Evolutionary conservation across 805 yeast genomes (phyloP).

Genomic region (Kuraishia capsulata): DNA sequence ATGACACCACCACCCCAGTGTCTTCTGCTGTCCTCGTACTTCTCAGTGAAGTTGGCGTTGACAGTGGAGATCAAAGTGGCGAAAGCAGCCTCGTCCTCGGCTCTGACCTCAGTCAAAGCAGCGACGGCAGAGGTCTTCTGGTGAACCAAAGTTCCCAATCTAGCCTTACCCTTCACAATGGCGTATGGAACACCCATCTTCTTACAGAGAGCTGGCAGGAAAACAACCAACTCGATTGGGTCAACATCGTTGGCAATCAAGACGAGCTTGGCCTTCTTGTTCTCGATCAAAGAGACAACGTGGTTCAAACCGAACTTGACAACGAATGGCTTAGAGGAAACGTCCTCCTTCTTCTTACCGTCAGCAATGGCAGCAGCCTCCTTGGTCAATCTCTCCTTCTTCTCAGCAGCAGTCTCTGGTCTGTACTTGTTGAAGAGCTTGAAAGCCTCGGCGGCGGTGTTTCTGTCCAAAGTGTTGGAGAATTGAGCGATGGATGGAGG

Average conservation of each 20-base stretch:
- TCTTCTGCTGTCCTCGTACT: constrained; percentile 93
- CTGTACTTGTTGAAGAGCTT: constrained; percentile 98
- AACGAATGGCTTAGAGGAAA: constrained; percentile 91
- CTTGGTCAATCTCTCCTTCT: constrained; percentile 97
- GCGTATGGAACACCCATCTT: constrained; percentile 99
- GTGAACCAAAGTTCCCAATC: constrained; percentile 96
- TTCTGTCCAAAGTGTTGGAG: constrained; percentile 94
- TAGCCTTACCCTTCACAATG: constrained; percentile 95
- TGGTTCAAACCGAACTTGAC: constrained; percentile 99
- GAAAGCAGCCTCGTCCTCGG: constrained; percentile 92
- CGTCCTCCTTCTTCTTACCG: constrained; percentile 96
- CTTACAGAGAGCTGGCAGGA: constrained; percentile 97
- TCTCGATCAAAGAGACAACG: constrained; percentile 93
- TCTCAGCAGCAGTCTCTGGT: constrained; percentile 95
- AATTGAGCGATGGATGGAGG: constrained; percentile 98
- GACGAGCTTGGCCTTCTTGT: constrained; percentile 97
- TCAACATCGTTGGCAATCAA: constrained; percentile 98
- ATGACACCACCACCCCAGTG: constrained; percentile 99
- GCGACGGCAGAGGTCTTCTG: constrained; percentile 96
- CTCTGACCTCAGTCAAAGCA: constrained; percentile 89
- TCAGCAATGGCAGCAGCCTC: constrained; percentile 99
- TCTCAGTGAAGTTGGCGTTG: constrained; percentile 86
- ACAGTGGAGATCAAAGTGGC: constrained; percentile 89
- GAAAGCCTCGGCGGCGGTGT: constrained; percentile 96
- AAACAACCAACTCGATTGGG: constrained; percentile 95